Evolutionary conservation across 148 eudicot species (phyloP).

Genomic region (Vaccinium darrowii): DNA sequence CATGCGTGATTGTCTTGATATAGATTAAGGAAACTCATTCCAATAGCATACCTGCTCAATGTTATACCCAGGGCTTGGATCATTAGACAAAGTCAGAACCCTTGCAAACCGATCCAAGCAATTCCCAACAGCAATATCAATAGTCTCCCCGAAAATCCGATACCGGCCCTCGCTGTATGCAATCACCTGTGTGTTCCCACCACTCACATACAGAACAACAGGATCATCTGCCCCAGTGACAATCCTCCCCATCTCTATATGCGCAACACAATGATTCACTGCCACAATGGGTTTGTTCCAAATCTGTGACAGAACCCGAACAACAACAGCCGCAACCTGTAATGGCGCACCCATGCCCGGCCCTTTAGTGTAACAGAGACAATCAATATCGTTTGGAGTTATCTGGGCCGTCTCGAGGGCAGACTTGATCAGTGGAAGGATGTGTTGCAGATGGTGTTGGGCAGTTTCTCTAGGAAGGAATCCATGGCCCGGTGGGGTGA

Average conservation of each 20-base stretch:
- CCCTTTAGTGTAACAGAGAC: slow-evolving; percentile 94
- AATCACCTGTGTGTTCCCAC: slow-evolving; percentile 95
- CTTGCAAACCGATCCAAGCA: slow-evolving; percentile 95
- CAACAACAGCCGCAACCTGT: slow-evolving; percentile 80
- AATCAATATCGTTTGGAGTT: slow-evolving; percentile 63
- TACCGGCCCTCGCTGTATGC: slow-evolving; percentile 93
- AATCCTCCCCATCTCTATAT: slow-evolving; percentile 94
- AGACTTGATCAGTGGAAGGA: slow-evolving; percentile 66
- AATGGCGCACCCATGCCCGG: slow-evolving; percentile 97
- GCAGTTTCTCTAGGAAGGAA: slow-evolving; percentile 95
- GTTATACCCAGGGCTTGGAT: slow-evolving; percentile 94
- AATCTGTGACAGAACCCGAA: slow-evolving; percentile 77
- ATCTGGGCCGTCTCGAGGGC: slow-evolving; percentile 63
- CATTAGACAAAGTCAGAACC: slow-evolving; percentile 79
- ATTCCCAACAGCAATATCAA: slow-evolving; percentile 96
- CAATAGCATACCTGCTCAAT: slow-evolving; percentile 74
- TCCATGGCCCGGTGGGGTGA: slow-evolving; percentile 95
- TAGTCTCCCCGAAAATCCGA: slow-evolving; percentile 95
- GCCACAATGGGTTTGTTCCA: slow-evolving; percentile 94
- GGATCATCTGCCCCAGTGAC: slow-evolving; percentile 94
- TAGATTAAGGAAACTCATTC: neutral
- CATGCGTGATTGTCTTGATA: neutral
- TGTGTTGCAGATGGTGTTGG: slow-evolving; percentile 77
- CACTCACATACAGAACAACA: slow-evolving; percentile 91
- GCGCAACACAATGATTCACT: slow-evolving; percentile 95